phyloP scores from a whole-genome alignment of 2,329 filamentous ascomycete genomes.

The Aspergillus sp. region DNA sequence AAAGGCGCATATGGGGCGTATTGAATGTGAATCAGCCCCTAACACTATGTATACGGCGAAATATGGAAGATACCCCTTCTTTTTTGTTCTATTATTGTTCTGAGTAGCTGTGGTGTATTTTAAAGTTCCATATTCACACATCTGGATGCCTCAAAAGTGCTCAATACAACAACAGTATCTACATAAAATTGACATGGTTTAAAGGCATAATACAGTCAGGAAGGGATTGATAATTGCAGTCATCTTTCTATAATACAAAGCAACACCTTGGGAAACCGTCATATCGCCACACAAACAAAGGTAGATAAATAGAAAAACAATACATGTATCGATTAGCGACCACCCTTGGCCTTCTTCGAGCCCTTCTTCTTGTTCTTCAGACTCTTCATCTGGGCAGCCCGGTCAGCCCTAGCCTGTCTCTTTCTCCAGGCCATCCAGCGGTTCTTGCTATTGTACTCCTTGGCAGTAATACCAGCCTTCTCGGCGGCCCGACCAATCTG shows the following conservation, averaged over 20 bases:
- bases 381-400: slow-evolving; percentile 51
- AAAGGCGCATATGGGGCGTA: too few relatives aligned
- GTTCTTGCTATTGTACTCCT: slow-evolving; percentile 53
- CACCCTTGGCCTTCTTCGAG: slow-evolving; percentile 32
- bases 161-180: too few relatives aligned
- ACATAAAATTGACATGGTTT: too few relatives aligned
- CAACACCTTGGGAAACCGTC: slow-evolving; percentile 21
- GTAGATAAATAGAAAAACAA: slow-evolving; percentile 10
- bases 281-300: slow-evolving; percentile 21
- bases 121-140: too few relatives aligned
- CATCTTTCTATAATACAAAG: slow-evolving; percentile 31
- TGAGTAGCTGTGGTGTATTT: background rate
- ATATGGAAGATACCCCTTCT: background rate
- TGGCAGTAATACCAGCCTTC: slow-evolving; percentile 53
- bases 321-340: slow-evolving; percentile 16
- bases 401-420: slow-evolving; percentile 46
- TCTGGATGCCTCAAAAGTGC: too few relatives aligned
- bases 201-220: slow-evolving; percentile 1
- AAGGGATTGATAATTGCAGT: slow-evolving; percentile 4
- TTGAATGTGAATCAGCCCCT: too few relatives aligned
- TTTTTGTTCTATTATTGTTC: background rate
- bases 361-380: slow-evolving; percentile 45
- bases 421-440: slow-evolving; percentile 64
- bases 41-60: background rate
- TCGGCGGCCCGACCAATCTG: slow-evolving; percentile 62